Evolutionary conservation across 1,139 yeast genomes (phyloP), one percentile per base, ranked within the genome.

Genomic region (Yamadazyma friedrichii): DNA sequence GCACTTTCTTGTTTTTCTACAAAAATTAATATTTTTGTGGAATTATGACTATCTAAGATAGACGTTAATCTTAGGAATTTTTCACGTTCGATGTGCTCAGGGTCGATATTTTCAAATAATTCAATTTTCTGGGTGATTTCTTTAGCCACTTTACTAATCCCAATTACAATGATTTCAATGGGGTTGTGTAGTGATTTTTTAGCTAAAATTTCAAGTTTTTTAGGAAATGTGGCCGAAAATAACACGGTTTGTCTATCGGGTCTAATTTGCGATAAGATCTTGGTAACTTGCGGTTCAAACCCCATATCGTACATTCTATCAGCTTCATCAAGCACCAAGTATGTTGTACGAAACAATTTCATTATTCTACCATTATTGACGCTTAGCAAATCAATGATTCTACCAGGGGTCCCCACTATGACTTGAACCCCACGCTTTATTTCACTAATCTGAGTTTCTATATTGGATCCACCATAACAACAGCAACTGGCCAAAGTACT

Each of bases 221-320:
- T 69, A 0, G 98, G 97, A 51, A 93, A 89, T 0, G 99, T 94
- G 0, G 98, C 98, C 9, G 96, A 88, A 58, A 93, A 93, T 29
- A 94, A 62, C 5, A 91, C 94, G n/a, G 95, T 87, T 57, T 93
- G 98, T 41, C 85, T 70, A 56, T 91, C 96, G 0, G 95, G 95
- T 40, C 98, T 72, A 2, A 88, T 76, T 35, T 86, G 86, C 25
- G 78, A 72, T 54, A 89, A 72, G 24, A 94, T 84, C 54, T 88
- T 88, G 53, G 79, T 82, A 3, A 94, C 91, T 58, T 94, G 99
- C 0, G 98, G 98, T 55, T 89, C 98, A 64, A 94, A 94, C 1
- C 99, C 99, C 78, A 93, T 73, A 62, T 93, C 99, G 65, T 91
- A 91, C 87, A 93, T 83, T 51, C 99, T 68, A 62, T 94, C 99